phyloP scores from a whole-genome alignment of 2,329 filamentous ascomycete species.

The Ascochyta clinopodiicola region DNA sequence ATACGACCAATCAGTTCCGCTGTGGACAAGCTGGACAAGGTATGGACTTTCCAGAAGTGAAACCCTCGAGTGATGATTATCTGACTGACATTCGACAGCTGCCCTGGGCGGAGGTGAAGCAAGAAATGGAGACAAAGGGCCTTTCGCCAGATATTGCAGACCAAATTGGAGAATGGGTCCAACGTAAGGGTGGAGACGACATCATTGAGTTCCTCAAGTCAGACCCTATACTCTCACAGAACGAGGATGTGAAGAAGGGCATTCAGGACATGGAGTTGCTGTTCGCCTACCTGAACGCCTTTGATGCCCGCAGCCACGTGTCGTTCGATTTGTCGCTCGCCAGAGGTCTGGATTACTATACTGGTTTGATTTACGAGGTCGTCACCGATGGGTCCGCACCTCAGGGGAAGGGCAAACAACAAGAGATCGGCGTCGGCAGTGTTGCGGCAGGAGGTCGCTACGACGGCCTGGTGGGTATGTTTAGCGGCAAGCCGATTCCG shows the following conservation, averaged over 20 bases:
- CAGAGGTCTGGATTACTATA: constrained; percentile 91
- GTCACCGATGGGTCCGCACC: constrained; percentile 79
- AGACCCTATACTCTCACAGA: constrained; percentile 55
- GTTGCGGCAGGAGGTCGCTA: constrained; percentile 91
- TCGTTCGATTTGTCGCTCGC: constrained; percentile 92
- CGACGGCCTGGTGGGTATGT: constrained; percentile 94
- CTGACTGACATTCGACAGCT: constrained; percentile 38
- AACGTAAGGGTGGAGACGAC: constrained; percentile 75
- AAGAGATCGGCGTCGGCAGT: constrained; percentile 76
- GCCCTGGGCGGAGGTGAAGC: constrained; percentile 86
- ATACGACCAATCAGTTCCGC: constrained; percentile 89
- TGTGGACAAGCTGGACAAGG: constrained; percentile 95
- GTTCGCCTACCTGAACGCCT: constrained; percentile 81
- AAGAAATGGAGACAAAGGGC: constrained; percentile 95
- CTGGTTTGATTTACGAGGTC: constrained; percentile 88
- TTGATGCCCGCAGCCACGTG: constrained; percentile 73
- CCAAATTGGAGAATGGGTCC: constrained; percentile 85
- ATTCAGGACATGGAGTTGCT: constrained; percentile 81
- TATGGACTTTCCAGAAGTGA: constrained; percentile 34
- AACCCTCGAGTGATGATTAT: background rate
- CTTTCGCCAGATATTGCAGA: constrained; percentile 79
- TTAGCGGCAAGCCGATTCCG: constrained; percentile 87
- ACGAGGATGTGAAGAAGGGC: constrained; percentile 74
- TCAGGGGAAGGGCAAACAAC: constrained; percentile 43
- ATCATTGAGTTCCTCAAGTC: constrained; percentile 60